Evolutionary conservation across 2,329 filamentous ascomycete species (phyloP), one percentile per base, ranked within the genome.

Genomic region (Thelonectria discophora): DNA sequence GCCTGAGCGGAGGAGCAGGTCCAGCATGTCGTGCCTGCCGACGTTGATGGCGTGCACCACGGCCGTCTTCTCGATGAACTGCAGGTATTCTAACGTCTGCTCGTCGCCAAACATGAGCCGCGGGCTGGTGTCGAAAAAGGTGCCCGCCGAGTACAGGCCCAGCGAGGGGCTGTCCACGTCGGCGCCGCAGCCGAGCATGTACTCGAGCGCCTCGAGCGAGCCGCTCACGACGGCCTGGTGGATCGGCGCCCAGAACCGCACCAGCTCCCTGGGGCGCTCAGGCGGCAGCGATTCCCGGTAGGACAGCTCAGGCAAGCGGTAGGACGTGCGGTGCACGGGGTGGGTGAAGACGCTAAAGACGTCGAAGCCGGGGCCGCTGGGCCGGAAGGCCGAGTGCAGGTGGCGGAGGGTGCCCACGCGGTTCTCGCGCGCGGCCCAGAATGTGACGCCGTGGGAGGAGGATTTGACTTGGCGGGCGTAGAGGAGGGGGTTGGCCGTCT

Each of bases 91-190:
- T 4, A 15, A 63, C 62, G 12, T 54, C 62, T n/a, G 37, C 39
- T 18, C 50, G 49, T 63, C 62, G 15, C 54, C 51, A 12, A 65
- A 65, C 37, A 65, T 55, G 27, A 65, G 30, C 12, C 42, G 39
- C 43, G 32, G 48, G 11, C 18, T 15, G 15, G 39, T 27, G 7
- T 55, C 53, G 32, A 39, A 39, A 13, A 43, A 32, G 30, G 24
- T 30, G 43, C 45, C 12, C 47, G 42, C 18, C 47, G 30, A 32
- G n/a, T 53, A 48, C 39, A 42, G 39, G 20, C 47, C 21, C 37
- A 65, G 20, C 1, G 64, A 60, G 1, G 60, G 55, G 0, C 55
- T 48, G 17, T 66, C 30, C 3, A 63, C 42, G 9, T 65, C 52
- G 0, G 20, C 55, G 6, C 49, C 59, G 6, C 63, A 55, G 10